phyloP scores from a whole-genome alignment of 306 rosid genomes.

The Adenanthera pavonina region DNA sequence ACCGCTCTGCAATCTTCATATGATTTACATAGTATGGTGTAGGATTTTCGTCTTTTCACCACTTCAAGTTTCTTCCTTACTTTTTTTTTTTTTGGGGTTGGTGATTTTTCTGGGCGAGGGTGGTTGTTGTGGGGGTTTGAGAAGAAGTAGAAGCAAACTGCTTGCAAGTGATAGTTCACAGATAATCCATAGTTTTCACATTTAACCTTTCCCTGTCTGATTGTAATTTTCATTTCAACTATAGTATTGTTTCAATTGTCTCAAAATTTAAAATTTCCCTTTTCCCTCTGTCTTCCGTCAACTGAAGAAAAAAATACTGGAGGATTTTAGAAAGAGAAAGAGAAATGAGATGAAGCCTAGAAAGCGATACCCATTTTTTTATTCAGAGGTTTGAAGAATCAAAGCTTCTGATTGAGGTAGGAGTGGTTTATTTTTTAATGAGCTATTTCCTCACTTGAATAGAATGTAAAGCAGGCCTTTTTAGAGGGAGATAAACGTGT shows the following conservation, averaged over 20 bases:
- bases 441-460: neutral
- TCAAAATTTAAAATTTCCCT: constrained; percentile 35
- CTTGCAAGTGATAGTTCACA: constrained; percentile 9
- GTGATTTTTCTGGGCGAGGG: neutral
- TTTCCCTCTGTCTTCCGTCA: constrained; percentile 53
- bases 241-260: constrained; percentile 19
- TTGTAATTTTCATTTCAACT: constrained; percentile 30
- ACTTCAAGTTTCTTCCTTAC: neutral
- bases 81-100: neutral
- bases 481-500: constrained; percentile 38
- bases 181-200: neutral
- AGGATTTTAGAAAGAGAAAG: constrained; percentile 33
- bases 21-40: neutral
- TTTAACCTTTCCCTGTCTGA: neutral
- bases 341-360: constrained; percentile 29
- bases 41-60: constrained; percentile 2
- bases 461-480: constrained; percentile 32
- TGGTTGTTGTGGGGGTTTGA: neutral
- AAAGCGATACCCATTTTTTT: constrained; percentile 45
- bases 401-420: constrained; percentile 54
- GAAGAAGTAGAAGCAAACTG: neutral
- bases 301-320: constrained; percentile 42
- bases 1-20: neutral
- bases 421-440: neutral
- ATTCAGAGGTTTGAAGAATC: constrained; percentile 32